Percentiles rank a stretch among this genome's conserved stretches.
Evolutionary conservation across 768 basidiomycete genomes (phyloP).

Genomic region (Calvatia gigantea): DNA sequence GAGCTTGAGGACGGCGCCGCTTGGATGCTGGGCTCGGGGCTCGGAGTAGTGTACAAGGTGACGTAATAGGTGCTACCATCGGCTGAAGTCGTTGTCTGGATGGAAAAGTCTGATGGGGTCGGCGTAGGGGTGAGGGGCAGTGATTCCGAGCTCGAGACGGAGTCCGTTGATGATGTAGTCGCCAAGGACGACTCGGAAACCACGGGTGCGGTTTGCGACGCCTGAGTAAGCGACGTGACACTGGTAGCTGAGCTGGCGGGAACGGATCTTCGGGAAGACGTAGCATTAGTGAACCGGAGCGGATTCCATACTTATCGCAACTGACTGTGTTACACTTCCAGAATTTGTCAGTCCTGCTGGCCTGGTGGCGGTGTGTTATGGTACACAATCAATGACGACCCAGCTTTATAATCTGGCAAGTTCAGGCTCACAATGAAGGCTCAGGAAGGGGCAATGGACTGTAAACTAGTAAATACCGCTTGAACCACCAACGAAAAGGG

Average conservation of each 20-base stretch:
- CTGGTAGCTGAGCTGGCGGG: neutral
- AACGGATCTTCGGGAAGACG: neutral
- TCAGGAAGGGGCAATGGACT: neutral
- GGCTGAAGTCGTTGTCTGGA: neutral
- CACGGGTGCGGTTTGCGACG: slow-evolving; percentile 1
- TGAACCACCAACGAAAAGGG: neutral
- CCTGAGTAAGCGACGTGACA: neutral
- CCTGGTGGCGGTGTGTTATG: neutral
- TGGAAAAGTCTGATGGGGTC: neutral
- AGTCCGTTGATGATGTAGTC: neutral
- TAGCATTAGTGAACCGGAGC: neutral
- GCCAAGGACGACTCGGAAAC: slow-evolving; percentile 10
- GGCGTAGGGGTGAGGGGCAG: neutral
- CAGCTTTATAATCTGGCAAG: neutral
- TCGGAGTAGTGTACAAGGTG: slow-evolving; percentile 4
- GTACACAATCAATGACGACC: neutral
- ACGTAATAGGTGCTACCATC: neutral
- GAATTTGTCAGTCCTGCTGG: slow-evolving; percentile 11
- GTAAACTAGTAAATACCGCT: neutral
- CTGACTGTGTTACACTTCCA: neutral
- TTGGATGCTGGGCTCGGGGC: slow-evolving; percentile 2
- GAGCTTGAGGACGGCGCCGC: slow-evolving; percentile 14
- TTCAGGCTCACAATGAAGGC: neutral
- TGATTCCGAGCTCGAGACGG: slow-evolving; percentile 5
- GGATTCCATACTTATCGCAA: neutral